phyloP scores from a whole-genome alignment of 176 grass and related monocot genomes.

The Rhynchospora breviuscula region DNA sequence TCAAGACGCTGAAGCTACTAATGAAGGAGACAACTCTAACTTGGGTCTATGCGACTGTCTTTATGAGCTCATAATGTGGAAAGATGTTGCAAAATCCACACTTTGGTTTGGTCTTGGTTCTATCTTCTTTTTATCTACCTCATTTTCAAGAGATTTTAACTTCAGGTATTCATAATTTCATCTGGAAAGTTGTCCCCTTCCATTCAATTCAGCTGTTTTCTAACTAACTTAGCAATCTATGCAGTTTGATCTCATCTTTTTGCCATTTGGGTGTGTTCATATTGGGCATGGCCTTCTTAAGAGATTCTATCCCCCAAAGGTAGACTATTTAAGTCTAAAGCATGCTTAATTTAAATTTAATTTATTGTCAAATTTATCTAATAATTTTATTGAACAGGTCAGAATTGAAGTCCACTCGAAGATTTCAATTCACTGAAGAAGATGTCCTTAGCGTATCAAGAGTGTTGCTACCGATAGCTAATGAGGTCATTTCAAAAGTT shows the following conservation, averaged over 20 bases:
- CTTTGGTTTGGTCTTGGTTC: slow-evolving; percentile 84
- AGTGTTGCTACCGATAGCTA: slow-evolving; percentile 52
- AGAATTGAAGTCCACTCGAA: slow-evolving; percentile 24
- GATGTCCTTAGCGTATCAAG: slow-evolving; percentile 45
- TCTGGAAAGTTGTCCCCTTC: background rate
- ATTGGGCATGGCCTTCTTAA: slow-evolving; percentile 60
- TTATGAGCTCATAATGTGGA: slow-evolving; percentile 81
- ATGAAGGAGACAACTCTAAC: background rate
- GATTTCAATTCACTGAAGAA: slow-evolving; percentile 64
- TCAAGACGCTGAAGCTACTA: background rate
- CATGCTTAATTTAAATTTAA: background rate
- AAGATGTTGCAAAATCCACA: slow-evolving; percentile 64
- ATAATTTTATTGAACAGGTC: slow-evolving; percentile 41
- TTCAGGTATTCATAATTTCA: slow-evolving; percentile 48
- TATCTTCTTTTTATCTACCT: slow-evolving; percentile 70
- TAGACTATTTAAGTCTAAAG: slow-evolving; percentile 1
- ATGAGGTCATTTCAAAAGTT: slow-evolving; percentile 45
- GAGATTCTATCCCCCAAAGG: slow-evolving; percentile 69
- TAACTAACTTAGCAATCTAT: slow-evolving; percentile 19
- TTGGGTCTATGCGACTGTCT: slow-evolving; percentile 43
- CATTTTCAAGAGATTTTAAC: slow-evolving; percentile 57
- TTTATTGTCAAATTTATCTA: slow-evolving; percentile 5
- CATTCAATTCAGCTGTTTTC: background rate
- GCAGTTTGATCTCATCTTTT: slow-evolving; percentile 59
- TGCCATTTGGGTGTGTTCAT: slow-evolving; percentile 66